phyloP scores from a whole-genome alignment of 495 filamentous ascomycete species.

The Podospora pseudoanserina region DNA sequence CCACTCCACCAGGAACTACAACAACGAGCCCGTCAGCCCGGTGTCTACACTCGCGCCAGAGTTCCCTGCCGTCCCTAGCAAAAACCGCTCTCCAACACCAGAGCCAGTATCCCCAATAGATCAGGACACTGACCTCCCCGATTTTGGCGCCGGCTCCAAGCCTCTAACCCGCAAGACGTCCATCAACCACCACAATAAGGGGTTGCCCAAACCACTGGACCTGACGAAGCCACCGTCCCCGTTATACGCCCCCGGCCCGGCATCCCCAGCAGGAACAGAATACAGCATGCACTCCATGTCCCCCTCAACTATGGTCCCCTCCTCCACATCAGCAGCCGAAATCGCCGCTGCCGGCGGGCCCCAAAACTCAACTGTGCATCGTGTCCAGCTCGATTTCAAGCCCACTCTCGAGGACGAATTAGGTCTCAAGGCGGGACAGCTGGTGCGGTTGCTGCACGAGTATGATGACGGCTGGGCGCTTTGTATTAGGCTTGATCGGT shows the following conservation, averaged over 20 bases:
- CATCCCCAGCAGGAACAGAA: slow-evolving; percentile 59
- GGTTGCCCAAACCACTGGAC: slow-evolving; percentile 46
- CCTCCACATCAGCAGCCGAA: slow-evolving; percentile 45
- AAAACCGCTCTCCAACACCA: slow-evolving; percentile 31
- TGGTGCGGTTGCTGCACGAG: slow-evolving; percentile 86
- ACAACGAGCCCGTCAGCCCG: slow-evolving; percentile 31
- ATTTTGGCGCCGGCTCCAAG: slow-evolving; percentile 41
- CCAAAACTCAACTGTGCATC: slow-evolving; percentile 63
- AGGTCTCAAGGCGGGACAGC: slow-evolving; percentile 68
- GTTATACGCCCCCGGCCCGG: slow-evolving; percentile 32
- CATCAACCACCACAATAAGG: slow-evolving; percentile 32
- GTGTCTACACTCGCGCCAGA: slow-evolving; percentile 32
- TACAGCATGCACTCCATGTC: slow-evolving; percentile 53
- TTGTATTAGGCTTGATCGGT: slow-evolving; percentile 84
- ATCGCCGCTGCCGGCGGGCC: slow-evolving; percentile 56
- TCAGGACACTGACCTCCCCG: slow-evolving; percentile 23
- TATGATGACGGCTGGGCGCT: slow-evolving; percentile 99
- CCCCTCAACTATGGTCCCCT: slow-evolving; percentile 44
- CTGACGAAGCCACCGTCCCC: slow-evolving; percentile 41
- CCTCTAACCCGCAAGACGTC: slow-evolving; percentile 45
- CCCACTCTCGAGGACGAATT: slow-evolving; percentile 92
- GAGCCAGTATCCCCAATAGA: slow-evolving; percentile 30
- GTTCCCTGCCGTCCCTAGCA: slow-evolving; percentile 17
- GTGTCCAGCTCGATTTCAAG: slow-evolving; percentile 92
- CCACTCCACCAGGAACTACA: slow-evolving; percentile 26